Base-by-base conservation (phyloP, 2,329 filamentous ascomycete species). In the Coniella lustricola region DNA sequence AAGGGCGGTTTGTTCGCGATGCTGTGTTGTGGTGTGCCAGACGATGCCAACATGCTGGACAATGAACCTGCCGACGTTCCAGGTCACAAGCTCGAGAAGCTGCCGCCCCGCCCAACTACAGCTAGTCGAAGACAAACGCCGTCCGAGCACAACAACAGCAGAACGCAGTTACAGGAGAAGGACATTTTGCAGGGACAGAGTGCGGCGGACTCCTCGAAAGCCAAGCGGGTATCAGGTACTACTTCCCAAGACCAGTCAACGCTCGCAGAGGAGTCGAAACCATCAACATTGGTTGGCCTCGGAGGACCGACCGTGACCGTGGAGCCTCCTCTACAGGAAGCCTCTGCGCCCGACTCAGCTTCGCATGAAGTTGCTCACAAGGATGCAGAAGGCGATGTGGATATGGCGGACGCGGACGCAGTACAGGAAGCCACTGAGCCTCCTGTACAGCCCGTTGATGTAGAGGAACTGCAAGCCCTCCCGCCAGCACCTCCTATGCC, bases 21-120 rank as follows among this genome's bases (percentile, higher is more conserved):
- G 47, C 71, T 88, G 52, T 88, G 84, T 68, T 87, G 84, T 63
- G 74, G 72, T 48, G 74, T 80, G 35, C 79, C 82, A 43, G 81
- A 84, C 54, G 73, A 77, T 54, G 73, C 75, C 14, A 76, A 79
- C 54, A 62, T 66, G 5, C 66, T 79, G 42, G 74, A 78, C 40
- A 72, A 69, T 49, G 74, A 74, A 45, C 74, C 76, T 50, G 70
- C 79, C 50, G 73, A 78, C 34, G 69, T 79, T 31, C 67, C 69
- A 31, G 63, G 61, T 40, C 81, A 76, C 62, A 79, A 79, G 68
- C 67, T 81, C 55, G 69, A 81, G 57, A 78, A 72, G 60, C 67
- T 81, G 36, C 75, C 76, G 21, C 69, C 72, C 45, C 67, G 77
- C 44, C 76, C 76, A 37, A 66, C 72, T 31, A 79, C 77, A 8